Evolutionary conservation across 805 yeast species (phyloP).

Genomic region (Saccharomyces mikatae): DNA sequence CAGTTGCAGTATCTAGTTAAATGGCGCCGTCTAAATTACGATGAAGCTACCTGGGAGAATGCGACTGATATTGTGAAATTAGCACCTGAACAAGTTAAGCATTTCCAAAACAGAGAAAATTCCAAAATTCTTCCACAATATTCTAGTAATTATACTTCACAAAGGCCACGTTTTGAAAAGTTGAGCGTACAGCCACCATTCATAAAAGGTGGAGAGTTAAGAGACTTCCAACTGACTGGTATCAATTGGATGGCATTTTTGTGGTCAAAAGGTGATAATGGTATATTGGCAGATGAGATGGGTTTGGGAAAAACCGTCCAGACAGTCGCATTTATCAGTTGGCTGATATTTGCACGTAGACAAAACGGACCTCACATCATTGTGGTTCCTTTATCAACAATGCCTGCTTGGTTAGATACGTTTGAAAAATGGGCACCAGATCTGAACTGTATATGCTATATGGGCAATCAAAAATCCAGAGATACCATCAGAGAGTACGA

Average conservation of each 20-base stretch:
- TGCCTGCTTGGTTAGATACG: conserved; percentile 99
- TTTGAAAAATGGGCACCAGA: conserved; percentile 98
- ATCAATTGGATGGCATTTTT: conserved; percentile 98
- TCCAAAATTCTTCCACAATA: conserved; percentile 79
- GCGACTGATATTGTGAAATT: conserved; percentile 78
- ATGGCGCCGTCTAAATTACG: conserved; percentile 90
- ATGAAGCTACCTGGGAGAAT: conserved; percentile 94
- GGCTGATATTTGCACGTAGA: conserved; percentile 91
- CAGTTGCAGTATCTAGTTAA: conserved; percentile 78
- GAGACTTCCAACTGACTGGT: conserved; percentile 97
- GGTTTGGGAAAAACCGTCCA: conserved; percentile 97
- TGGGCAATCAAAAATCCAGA: conserved; percentile 87
- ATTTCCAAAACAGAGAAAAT: conserved; percentile 70
- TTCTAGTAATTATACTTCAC: conserved; percentile 58
- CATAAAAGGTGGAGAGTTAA: conserved; percentile 80
- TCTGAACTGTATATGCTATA: conserved; percentile 80
- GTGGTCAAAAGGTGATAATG: conserved; percentile 96
- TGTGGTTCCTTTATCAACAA: conserved; percentile 91
- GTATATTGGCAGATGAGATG: conserved; percentile 97
- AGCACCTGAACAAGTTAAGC: conserved; percentile 77
- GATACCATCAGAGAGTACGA: conserved; percentile 76
- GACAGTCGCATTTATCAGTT: conserved; percentile 86
- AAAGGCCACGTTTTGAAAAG: conserved; percentile 85
- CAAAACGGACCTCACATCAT: conserved; percentile 96
- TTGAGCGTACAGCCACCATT: conserved; percentile 78